phyloP scores from a whole-genome alignment of 225 moss, liverwort and hornwort genomes.

The Straminergon stramineum region DNA sequence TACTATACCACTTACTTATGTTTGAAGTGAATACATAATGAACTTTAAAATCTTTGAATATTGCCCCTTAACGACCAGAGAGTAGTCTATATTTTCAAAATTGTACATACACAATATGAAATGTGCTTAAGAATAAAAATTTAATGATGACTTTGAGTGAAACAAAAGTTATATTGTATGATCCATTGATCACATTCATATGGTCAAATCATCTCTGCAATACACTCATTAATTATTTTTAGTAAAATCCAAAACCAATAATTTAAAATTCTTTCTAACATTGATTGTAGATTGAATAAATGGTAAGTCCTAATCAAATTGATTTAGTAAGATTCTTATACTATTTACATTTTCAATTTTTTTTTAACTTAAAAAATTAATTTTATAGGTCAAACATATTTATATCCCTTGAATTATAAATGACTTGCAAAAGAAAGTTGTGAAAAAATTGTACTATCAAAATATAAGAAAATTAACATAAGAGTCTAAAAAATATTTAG shows the following conservation, averaged over 20 bases:
- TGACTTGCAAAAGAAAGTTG: background rate
- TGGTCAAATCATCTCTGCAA: background rate
- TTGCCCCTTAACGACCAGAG: accelerated
- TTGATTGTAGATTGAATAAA: background rate
- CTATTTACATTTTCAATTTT: background rate
- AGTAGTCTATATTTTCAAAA: background rate
- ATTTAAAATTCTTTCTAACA: background rate
- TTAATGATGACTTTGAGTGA: no score
- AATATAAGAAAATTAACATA: background rate
- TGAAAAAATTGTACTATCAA: background rate
- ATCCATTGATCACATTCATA: no score
- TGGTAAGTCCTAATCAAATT: background rate
- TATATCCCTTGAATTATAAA: background rate
- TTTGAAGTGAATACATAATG: background rate
- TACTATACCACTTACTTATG: background rate
- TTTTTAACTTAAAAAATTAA: background rate
- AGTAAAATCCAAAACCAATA: background rate
- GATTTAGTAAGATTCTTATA: background rate
- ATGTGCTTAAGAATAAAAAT: background rate
- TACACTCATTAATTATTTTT: background rate
- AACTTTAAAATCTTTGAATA: background rate
- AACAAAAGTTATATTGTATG: no score
- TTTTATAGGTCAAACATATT: background rate
- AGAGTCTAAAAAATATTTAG: background rate
- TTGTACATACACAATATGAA: background rate